Evolutionary conservation across 768 basidiomycete genomes (phyloP).

Genomic region (Suillus sp.): DNA sequence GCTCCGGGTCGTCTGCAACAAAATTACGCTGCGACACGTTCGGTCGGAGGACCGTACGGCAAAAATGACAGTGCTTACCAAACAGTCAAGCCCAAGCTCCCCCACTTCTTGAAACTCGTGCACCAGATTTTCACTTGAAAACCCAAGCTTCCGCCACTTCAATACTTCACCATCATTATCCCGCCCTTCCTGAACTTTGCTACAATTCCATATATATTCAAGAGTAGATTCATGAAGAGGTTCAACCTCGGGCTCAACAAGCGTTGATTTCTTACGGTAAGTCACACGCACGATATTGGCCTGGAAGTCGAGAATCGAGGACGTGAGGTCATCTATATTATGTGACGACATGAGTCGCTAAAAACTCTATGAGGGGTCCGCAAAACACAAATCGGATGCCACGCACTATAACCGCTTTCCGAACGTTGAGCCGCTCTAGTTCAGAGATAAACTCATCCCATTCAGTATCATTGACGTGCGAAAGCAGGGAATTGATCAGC

Average conservation of each 20-base stretch:
- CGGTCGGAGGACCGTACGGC: background rate
- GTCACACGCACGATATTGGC: slow-evolving; percentile 79
- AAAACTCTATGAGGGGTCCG: slow-evolving; percentile 16
- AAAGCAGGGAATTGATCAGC: slow-evolving; percentile 83
- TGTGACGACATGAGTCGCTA: slow-evolving; percentile 85
- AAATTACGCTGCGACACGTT: slow-evolving; percentile 55
- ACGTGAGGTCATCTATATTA: slow-evolving; percentile 78
- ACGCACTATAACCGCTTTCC: slow-evolving; percentile 81
- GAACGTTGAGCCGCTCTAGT: slow-evolving; percentile 73
- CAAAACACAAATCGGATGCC: slow-evolving; percentile 3
- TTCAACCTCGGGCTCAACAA: slow-evolving; percentile 70
- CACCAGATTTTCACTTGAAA: slow-evolving; percentile 70
- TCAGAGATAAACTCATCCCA: slow-evolving; percentile 82
- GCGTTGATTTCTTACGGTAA: slow-evolving; percentile 78
- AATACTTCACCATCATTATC: slow-evolving; percentile 50
- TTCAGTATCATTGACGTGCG: slow-evolving; percentile 72
- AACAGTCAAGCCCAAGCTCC: slow-evolving; percentile 77
- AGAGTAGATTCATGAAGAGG: slow-evolving; percentile 58
- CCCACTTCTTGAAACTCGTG: slow-evolving; percentile 81
- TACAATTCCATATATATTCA: slow-evolving; percentile 67
- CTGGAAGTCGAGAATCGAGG: slow-evolving; percentile 86
- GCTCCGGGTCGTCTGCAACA: slow-evolving; percentile 66
- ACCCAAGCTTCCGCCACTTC: slow-evolving; percentile 82
- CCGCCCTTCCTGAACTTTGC: slow-evolving; percentile 54
- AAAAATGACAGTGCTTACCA: slow-evolving; percentile 48